Evolutionary conservation across 2,329 filamentous ascomycete species (phyloP).

Genomic region (Microascus cirrosus): DNA sequence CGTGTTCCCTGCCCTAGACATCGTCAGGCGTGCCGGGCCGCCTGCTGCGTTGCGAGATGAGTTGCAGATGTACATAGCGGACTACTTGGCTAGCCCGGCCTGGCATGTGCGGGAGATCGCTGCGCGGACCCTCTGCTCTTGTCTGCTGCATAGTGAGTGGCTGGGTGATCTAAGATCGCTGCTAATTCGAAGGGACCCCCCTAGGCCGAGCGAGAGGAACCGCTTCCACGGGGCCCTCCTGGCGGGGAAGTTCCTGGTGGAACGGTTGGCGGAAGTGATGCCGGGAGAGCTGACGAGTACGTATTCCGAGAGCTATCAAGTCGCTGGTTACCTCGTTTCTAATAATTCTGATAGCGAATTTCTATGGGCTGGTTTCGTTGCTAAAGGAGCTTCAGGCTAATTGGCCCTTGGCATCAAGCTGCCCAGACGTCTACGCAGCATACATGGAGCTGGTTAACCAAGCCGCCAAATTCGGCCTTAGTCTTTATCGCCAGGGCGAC

Average conservation of each 20-base stretch:
- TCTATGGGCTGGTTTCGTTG: slow-evolving; percentile 17
- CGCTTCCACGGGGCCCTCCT: slow-evolving; percentile 47
- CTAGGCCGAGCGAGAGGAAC: slow-evolving; percentile 29
- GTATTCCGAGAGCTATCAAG: background rate
- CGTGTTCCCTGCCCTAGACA: slow-evolving; percentile 74
- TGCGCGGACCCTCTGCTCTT: slow-evolving; percentile 58
- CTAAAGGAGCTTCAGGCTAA: slow-evolving; percentile 10
- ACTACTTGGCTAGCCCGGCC: slow-evolving; percentile 55
- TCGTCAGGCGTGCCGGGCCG: slow-evolving; percentile 61
- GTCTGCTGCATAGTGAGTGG: slow-evolving; percentile 43
- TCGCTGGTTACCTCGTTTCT: slow-evolving; percentile 8
- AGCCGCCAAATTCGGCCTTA: slow-evolving; percentile 17
- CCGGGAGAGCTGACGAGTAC: slow-evolving; percentile 28
- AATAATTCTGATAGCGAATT: slow-evolving; percentile 14
- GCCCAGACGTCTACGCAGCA: slow-evolving; percentile 30
- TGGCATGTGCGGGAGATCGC: slow-evolving; percentile 80
- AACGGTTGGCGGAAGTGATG: slow-evolving; percentile 37
- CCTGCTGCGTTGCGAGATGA: slow-evolving; percentile 43
- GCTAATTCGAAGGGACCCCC: slow-evolving; percentile 17
- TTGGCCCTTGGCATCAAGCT: background rate
- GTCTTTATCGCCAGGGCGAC: background rate
- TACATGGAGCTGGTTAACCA: slow-evolving; percentile 35
- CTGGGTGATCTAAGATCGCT: slow-evolving; percentile 25
- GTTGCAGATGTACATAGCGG: slow-evolving; percentile 46
- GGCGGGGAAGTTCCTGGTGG: slow-evolving; percentile 43